Evolutionary conservation across 768 basidiomycete species (phyloP), one percentile per base, ranked within the genome.

Genomic region (Pisolithus marmoratus): DNA sequence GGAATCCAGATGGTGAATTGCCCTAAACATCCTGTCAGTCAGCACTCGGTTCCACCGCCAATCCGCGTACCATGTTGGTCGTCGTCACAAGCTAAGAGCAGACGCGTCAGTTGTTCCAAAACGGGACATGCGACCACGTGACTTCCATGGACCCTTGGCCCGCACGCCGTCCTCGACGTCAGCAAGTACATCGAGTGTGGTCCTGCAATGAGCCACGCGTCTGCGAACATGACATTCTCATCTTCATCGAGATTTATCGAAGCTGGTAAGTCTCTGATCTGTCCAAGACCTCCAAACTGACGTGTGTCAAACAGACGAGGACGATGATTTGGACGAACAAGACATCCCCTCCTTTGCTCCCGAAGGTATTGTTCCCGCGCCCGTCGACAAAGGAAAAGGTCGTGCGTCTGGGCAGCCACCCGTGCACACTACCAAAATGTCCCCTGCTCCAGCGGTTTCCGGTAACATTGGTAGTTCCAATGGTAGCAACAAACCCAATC

Each of bases 271-370:
- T 61, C 38, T 11, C n/a, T 19, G 23, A 31, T 5, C 22, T 12
- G 15, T 12, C 3, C 22, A 11, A 27, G 11, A 9, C 27, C 11
- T 41, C 20, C 22, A 14, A 40, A 6, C 31, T 60, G 40, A 65
- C 49, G 34, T 36, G 24, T 34, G 8, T 12, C 37, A 27, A 17
- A 37, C 50, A 68, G 87, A 90, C 59, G 85, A 88, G 54, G 89
- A 90, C 40, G 90, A 90, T 56, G 90, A 93, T 66, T 64, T 90
- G 44, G 83, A 90, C 67, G 90, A 93, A 62, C 85, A 85, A 45
- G 73, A 79, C 66, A 88, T 93, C 50, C 90, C 90, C 14, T 81
- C 84, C 9, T 91, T 89, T 74, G 75, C 85, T 6, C 81, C 83
- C 63, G 86, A 87, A 29, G 63, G 74, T 38, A 67, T 82, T 53